Percentiles rank a stretch among this genome's conserved stretches.
Conservation (phyloP, 768 basidiomycete genomes). For the Rossbeevera mucosa region DNA sequence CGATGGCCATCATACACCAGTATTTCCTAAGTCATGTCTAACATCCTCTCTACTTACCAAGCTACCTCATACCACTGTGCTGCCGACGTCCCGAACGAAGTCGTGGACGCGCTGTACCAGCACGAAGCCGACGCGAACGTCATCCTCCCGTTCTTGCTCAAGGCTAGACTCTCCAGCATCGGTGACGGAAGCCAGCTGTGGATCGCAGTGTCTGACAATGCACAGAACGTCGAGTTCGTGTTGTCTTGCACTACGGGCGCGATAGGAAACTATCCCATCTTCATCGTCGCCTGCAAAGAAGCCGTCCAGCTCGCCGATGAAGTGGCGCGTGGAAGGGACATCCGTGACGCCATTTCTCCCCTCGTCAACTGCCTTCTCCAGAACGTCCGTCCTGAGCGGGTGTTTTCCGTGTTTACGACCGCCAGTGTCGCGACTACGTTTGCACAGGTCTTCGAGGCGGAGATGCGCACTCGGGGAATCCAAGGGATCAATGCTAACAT, state of each 20-base stretch:
- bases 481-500: constrained; percentile 20
- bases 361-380: constrained; percentile 14
- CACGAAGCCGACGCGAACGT: constrained; percentile 37
- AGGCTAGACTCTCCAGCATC: constrained; percentile 11
- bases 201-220: constrained; percentile 27
- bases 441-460: constrained; percentile 42
- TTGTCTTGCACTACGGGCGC: constrained; percentile 52
- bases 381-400: constrained; percentile 8
- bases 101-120: constrained; percentile 28
- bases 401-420: constrained; percentile 58
- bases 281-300: constrained; percentile 16
- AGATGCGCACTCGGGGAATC: not conserved
- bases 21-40: constrained; percentile 17
- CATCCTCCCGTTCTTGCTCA: constrained; percentile 37
- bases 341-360: constrained; percentile 4
- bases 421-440: constrained; percentile 45
- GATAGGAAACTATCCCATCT: constrained; percentile 61
- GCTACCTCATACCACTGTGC: constrained; percentile 5
- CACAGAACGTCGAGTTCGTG: constrained; percentile 33
- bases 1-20: not conserved
- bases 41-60: not conserved
- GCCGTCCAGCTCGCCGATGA: constrained; percentile 12
- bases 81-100: constrained; percentile 17
- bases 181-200: constrained; percentile 22
- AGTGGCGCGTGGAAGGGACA: not conserved